Evolutionary conservation across 139 green algal species (phyloP).

Genomic region (Trebouxia sp.): DNA sequence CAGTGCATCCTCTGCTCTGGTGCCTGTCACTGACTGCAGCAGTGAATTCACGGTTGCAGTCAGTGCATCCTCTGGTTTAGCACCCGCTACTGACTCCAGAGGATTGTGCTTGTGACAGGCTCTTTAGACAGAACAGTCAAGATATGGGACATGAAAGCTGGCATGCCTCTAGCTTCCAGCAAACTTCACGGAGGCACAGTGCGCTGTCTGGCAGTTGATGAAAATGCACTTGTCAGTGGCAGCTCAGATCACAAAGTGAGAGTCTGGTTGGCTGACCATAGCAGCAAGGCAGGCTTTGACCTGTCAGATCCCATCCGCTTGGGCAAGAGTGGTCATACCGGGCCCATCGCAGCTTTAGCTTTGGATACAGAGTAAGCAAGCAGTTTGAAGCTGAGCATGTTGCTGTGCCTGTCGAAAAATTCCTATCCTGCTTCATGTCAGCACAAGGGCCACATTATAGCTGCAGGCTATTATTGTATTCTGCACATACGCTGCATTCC

Average conservation of each 20-base stretch:
- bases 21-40: too few species aligned
- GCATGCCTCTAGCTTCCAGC: constrained; percentile 55
- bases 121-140: constrained; percentile 67
- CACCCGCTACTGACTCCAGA: too few species aligned
- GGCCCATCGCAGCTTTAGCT: constrained; percentile 59
- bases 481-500: too few species aligned
- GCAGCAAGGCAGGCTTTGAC: constrained; percentile 47
- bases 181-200: constrained; percentile 59
- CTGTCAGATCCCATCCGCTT: constrained; percentile 35
- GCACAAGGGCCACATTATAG: too few species aligned
- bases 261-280: constrained; percentile 21
- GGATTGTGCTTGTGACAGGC: constrained; percentile 51
- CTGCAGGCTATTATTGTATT: too few species aligned
- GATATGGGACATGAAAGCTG: constrained; percentile 65
- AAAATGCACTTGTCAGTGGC: constrained; percentile 44
- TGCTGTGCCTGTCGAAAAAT: too few species aligned
- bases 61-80: too few species aligned
- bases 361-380: constrained; percentile 32
- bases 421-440: too few species aligned
- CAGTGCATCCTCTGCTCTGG: too few species aligned
- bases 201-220: constrained; percentile 59
- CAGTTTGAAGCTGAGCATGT: too few species aligned
- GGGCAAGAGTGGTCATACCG: constrained; percentile 57
- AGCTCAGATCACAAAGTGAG: constrained; percentile 26
- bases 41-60: too few species aligned